Percentiles rank a stretch among this genome's conserved stretches.
Evolutionary conservation across 768 basidiomycete genomes (phyloP).

Genomic region (Cyclocybe aegerita): DNA sequence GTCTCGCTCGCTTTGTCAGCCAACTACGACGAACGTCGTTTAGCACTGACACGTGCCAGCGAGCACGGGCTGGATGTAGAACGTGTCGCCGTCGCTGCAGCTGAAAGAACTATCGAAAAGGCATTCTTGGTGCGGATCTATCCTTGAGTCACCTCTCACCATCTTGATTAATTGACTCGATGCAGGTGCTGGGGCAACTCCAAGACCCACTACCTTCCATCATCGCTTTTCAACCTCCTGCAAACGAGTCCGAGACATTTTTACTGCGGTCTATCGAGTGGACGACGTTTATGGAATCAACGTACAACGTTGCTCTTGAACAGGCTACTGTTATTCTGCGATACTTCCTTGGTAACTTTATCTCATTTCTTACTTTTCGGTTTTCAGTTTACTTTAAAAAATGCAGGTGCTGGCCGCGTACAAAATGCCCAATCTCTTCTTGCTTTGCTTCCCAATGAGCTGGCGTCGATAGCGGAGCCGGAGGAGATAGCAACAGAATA

Average conservation of each 20-base stretch:
- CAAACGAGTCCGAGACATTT: slow-evolving; percentile 57
- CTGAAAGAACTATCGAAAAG: slow-evolving; percentile 73
- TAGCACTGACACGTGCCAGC: slow-evolving; percentile 71
- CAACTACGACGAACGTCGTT: slow-evolving; percentile 61
- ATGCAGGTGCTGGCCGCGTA: slow-evolving; percentile 69
- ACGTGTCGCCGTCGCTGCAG: slow-evolving; percentile 76
- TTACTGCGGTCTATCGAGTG: slow-evolving; percentile 91
- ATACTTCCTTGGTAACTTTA: slow-evolving; percentile 77
- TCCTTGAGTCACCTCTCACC: not conserved
- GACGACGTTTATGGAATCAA: slow-evolving; percentile 78
- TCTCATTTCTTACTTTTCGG: not conserved
- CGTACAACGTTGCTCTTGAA: slow-evolving; percentile 75
- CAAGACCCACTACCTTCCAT: slow-evolving; percentile 62
- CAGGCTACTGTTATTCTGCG: slow-evolving; percentile 88
- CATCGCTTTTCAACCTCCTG: slow-evolving; percentile 53
- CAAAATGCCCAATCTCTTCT: slow-evolving; percentile 63
- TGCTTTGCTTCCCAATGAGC: slow-evolving; percentile 59
- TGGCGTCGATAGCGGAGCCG: slow-evolving; percentile 61
- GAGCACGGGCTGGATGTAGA: slow-evolving; percentile 85
- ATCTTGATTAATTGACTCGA: slow-evolving; percentile 5
- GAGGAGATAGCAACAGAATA: slow-evolving; percentile 76
- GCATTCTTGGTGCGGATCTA: slow-evolving; percentile 54
- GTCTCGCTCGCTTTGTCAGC: slow-evolving; percentile 68
- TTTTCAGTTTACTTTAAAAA: not conserved
- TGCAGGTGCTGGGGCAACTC: slow-evolving; percentile 51